Percentiles rank a stretch among this genome's conserved stretches.
phyloP scores from a whole-genome alignment of 2,329 filamentous ascomycete species.

The Colletotrichum echinochloae region DNA sequence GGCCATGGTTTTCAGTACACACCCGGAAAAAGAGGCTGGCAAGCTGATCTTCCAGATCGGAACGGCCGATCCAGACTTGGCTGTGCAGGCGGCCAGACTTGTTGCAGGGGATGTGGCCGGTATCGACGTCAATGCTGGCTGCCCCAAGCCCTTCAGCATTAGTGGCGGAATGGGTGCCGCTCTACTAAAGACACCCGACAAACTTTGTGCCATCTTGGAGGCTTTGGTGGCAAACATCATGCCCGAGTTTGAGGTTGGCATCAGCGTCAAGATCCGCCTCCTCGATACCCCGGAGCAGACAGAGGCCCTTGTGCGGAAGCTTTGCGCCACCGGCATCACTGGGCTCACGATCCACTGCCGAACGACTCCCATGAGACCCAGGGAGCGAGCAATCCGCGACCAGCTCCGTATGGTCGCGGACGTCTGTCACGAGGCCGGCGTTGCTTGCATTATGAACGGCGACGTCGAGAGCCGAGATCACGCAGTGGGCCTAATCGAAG shows the following conservation, averaged over 20 bases:
- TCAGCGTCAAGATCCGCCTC: constrained; percentile 96
- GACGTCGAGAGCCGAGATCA: constrained; percentile 84
- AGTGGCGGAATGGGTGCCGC: constrained; percentile 96
- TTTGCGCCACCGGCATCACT: constrained; percentile 90
- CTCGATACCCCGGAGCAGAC: constrained; percentile 83
- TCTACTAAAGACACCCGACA: constrained; percentile 85
- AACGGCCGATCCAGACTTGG: constrained; percentile 83
- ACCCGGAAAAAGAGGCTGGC: constrained; percentile 79
- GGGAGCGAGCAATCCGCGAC: constrained; percentile 86
- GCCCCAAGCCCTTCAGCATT: constrained; percentile 96
- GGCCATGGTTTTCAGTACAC: constrained; percentile 85
- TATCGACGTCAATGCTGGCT: constrained; percentile 98
- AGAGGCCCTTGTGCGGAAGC: constrained; percentile 78
- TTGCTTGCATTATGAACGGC: constrained; percentile 96
- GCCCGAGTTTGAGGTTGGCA: constrained; percentile 85
- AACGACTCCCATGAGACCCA: constrained; percentile 93
- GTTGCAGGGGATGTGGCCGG: constrained; percentile 90
- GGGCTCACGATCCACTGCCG: constrained; percentile 95
- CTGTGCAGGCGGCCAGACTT: constrained; percentile 85
- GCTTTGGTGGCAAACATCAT: constrained; percentile 84
- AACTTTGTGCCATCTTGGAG: constrained; percentile 83
- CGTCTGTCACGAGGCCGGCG: constrained; percentile 84
- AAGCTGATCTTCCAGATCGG: constrained; percentile 93
- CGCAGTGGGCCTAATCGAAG: constrained; percentile 75
- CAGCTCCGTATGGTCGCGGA: constrained; percentile 87